phyloP scores from a whole-genome alignment of 2,329 filamentous ascomycete genomes.

The Alternaria postmessia region DNA sequence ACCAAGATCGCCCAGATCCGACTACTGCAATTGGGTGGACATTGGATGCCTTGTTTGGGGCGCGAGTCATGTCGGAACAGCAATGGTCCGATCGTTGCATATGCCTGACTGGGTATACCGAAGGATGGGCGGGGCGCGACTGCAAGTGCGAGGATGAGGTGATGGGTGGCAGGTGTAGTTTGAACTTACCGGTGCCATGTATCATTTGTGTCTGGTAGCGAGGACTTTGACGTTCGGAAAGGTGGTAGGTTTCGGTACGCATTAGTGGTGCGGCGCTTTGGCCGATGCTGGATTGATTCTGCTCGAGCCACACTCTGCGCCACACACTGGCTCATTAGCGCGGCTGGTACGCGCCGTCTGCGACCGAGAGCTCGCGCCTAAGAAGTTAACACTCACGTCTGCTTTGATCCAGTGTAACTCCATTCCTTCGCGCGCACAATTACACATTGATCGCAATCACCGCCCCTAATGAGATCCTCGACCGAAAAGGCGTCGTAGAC shows the following conservation, averaged over 20 bases:
- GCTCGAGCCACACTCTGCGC: not conserved
- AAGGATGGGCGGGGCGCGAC: not conserved
- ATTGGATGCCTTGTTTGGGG: not conserved
- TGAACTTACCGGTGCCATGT: not conserved
- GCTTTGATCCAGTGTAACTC: too few relatives aligned
- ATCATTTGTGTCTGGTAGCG: not conserved
- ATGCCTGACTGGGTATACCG: conserved; percentile 1
- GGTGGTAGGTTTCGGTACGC: not conserved
- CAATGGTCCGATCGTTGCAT: not conserved
- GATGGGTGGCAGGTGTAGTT: not conserved
- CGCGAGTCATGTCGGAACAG: not conserved
- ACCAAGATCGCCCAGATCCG: not conserved
- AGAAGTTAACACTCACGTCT: too few relatives aligned
- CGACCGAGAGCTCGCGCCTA: fast-evolving
- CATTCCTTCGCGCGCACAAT: too few relatives aligned
- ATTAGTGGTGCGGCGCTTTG: too few relatives aligned
- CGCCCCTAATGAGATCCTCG: fast-evolving
- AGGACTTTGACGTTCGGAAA: not conserved
- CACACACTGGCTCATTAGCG: not conserved
- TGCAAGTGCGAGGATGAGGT: not conserved
- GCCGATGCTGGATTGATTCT: too few relatives aligned
- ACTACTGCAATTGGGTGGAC: conserved; percentile 2
- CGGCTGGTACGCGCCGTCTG: too few relatives aligned
- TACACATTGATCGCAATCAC: too few relatives aligned
- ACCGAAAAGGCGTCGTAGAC: too few relatives aligned